These are phyloP conservation scores for Fusarium sp. DNA, from an alignment of 2,329 filamentous ascomycete genomes.

Conservation along the genomic window DNA sequence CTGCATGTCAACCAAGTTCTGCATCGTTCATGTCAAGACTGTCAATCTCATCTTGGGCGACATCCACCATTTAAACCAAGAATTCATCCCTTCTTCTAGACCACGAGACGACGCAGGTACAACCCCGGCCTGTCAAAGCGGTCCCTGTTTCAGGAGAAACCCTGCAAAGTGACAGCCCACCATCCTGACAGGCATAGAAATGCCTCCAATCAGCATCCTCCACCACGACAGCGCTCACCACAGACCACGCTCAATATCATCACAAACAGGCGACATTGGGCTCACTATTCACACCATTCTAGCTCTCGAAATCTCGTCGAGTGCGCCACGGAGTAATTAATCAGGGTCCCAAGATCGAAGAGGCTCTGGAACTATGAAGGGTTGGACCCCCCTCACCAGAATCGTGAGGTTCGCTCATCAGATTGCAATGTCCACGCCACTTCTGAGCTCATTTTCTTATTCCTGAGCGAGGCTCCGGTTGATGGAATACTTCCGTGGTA, in stretches of 20 bases:
- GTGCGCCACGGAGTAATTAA: neutral
- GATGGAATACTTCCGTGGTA: neutral
- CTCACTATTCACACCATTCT: slow-evolving; percentile 16
- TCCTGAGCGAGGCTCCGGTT: neutral
- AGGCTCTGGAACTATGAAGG: neutral
- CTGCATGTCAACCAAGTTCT: neutral
- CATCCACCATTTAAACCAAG: neutral
- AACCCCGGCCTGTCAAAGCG: neutral
- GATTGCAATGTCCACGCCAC: slow-evolving; percentile 16
- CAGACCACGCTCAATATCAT: neutral
- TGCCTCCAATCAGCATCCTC: slow-evolving; percentile 21
- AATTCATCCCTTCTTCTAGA: neutral
- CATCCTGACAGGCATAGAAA: neutral
- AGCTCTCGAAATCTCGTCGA: neutral
- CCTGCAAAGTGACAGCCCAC: neutral
- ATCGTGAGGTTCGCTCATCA: slow-evolving; percentile 2
- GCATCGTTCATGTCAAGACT: neutral
- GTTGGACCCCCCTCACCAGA: neutral
- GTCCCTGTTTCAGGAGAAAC: slow-evolving; percentile 9
- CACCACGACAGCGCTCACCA: neutral
- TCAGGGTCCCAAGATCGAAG: neutral
- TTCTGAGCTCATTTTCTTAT: slow-evolving; percentile 19
- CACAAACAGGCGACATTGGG: slow-evolving; percentile 16
- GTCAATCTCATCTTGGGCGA: neutral
- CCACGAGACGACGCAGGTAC: neutral